phyloP scores from a whole-genome alignment of 148 eudicot genomes.

The Camellia lanceoleosa region DNA sequence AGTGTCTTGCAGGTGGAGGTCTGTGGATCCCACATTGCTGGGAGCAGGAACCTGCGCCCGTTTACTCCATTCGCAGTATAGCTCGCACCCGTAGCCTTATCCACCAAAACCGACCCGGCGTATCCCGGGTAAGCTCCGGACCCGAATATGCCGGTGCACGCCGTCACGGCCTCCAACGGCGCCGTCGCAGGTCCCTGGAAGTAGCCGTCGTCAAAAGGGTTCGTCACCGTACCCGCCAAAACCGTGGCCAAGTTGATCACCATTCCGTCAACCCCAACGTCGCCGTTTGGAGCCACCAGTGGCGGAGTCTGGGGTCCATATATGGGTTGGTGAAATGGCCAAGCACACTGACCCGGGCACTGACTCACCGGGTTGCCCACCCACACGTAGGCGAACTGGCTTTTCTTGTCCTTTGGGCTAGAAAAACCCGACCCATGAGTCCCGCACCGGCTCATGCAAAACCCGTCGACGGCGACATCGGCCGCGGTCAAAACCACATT shows the following conservation, averaged over 20 bases:
- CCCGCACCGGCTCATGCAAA: slow-evolving; percentile 42
- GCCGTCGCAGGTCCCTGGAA: slow-evolving; percentile 42
- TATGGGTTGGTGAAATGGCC: slow-evolving; percentile 50
- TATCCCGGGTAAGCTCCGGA: slow-evolving; percentile 37
- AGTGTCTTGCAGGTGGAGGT: slow-evolving; percentile 15
- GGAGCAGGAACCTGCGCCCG: slow-evolving; percentile 4
- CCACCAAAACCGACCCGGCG: not conserved
- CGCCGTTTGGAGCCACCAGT: slow-evolving; percentile 42
- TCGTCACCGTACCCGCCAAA: slow-evolving; percentile 45
- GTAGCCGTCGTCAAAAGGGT: slow-evolving; percentile 40
- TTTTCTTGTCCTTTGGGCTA: not conserved
- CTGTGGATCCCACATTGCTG: slow-evolving; percentile 14
- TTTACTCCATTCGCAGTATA: not conserved
- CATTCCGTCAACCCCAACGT: slow-evolving; percentile 49
- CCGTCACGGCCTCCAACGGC: slow-evolving; percentile 46
- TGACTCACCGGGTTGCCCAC: slow-evolving; percentile 45
- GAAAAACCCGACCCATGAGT: slow-evolving; percentile 30
- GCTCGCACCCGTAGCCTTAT: slow-evolving; percentile 7
- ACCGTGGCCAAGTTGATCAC: slow-evolving; percentile 40
- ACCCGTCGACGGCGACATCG: slow-evolving; percentile 39
- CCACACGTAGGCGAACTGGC: slow-evolving; percentile 37
- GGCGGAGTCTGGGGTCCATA: slow-evolving; percentile 48
- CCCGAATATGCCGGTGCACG: slow-evolving; percentile 45
- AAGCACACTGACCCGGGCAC: slow-evolving; percentile 50
- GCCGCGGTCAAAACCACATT: slow-evolving; percentile 44